Conservation (phyloP, 2,329 filamentous ascomycete genomes). For the Xylariales sp. region DNA sequence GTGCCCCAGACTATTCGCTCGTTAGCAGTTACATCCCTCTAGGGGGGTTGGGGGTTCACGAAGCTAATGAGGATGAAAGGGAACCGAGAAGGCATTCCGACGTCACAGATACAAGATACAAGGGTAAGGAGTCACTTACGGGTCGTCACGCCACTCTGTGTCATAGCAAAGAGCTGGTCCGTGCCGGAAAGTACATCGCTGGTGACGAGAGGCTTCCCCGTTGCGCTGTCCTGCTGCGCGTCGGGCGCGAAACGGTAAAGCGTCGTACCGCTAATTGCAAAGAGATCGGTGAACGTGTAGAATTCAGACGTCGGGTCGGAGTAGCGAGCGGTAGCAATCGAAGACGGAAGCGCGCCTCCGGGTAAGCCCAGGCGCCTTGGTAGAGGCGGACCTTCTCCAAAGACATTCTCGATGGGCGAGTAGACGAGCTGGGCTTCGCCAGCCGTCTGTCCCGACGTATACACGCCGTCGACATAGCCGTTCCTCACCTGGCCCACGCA, state of each 20-base stretch:
- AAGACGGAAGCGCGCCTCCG: constrained; percentile 8
- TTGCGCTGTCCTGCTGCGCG: not conserved
- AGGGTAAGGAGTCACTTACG: too few species aligned
- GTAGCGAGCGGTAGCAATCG: constrained; percentile 20
- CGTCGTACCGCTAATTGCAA: constrained; percentile 14
- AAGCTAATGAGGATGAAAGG: too few species aligned
- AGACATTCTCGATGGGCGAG: constrained; percentile 13
- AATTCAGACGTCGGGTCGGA: constrained; percentile 10
- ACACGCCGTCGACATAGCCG: constrained; percentile 19
- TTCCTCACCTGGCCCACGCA: constrained; percentile 12
- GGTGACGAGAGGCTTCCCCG: too few species aligned
- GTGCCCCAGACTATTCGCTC: constrained; percentile 7
- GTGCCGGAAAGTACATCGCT: too few species aligned
- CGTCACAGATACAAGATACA: too few species aligned
- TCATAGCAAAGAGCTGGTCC: too few species aligned
- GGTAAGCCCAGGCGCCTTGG: constrained; percentile 16
- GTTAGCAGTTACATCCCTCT: too few species aligned
- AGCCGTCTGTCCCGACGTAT: constrained; percentile 6
- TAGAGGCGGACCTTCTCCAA: constrained; percentile 12
- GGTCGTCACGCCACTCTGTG: too few species aligned
- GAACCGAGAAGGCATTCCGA: too few species aligned
- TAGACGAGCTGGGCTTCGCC: constrained; percentile 15
- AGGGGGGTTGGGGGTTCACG: too few species aligned
- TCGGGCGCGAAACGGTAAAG: constrained; percentile 17
- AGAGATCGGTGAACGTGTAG: constrained; percentile 20